Evolutionary conservation across 2,329 filamentous ascomycete genomes (phyloP), one percentile per base, ranked within the genome.

Genomic region (Zalaria sp.): DNA sequence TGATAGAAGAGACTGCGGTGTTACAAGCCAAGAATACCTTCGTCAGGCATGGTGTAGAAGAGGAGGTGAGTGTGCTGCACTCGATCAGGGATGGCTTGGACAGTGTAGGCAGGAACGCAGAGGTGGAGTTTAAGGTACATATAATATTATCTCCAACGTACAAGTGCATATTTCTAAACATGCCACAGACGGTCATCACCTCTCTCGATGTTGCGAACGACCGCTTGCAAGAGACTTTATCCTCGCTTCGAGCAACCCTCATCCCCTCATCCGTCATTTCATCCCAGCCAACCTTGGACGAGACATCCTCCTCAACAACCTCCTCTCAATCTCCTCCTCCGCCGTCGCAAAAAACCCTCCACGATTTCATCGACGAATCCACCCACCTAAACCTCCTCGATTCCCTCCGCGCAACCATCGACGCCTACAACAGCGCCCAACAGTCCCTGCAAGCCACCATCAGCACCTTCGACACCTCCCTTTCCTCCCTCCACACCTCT

Each of bases 1-100:
- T 84, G 29, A 71, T 94, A 49, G 84, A 93, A 56, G 81, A 91
- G 51, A 80, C 79, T 38, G 79, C 85, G 41, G 70, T 88, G 6
- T 71, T 93, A 3, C 73, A 73, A 25, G 66, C 67, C 4, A 66
- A 64, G 52, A 69, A 66, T 51, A 53, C 57, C 1, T 64, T 63
- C 43, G 57, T 67, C 27, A 48, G 60, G 25, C 57, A 59, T 38
- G 61, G 63, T 9, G 53, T 69, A 28, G 58, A 64, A 26, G 60
- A 66, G 42, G 63, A 70, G 52, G 50, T 67, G 25, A 61, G 64
- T 42, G 56, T 58, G 1, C 52, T 71, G 27, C 56, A 63, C 35
- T 62, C 62, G 6, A 58, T 69, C 26, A 57, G 62, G 27, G 60
- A 62, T 35, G 65, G 63, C 25, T 55, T 70, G 11, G 57, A 61